Conservation (phyloP, 192 early-diverging fungal species). For the Martensiomyces pterosporus region DNA sequence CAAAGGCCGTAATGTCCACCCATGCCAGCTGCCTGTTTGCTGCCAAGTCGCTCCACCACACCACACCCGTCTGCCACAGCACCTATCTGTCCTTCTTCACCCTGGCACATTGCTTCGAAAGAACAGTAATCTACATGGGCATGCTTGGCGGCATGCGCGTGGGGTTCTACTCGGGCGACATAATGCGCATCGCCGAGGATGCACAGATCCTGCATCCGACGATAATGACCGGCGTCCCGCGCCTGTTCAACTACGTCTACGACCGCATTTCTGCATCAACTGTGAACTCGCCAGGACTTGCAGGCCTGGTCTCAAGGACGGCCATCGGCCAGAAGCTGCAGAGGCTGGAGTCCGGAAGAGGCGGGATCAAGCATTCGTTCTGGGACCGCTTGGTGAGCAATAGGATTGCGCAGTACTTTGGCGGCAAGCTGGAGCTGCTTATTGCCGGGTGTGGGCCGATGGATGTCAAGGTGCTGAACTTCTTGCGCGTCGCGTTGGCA, state of each 20-base stretch:
- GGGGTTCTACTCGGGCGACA: constrained; percentile 67
- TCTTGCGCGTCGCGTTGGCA: constrained; percentile 59
- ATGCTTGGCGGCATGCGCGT: constrained; percentile 61
- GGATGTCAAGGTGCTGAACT: constrained; percentile 56
- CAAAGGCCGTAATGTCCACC: constrained; percentile 65
- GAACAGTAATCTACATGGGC: constrained; percentile 52
- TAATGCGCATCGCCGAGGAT: constrained; percentile 71
- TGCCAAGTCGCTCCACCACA: constrained; percentile 10
- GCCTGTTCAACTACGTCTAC: constrained; percentile 85
- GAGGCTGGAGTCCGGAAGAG: constrained; percentile 50
- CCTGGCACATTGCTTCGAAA: constrained; percentile 82
- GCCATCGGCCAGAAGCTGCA: constrained; percentile 59
- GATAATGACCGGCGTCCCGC: constrained; percentile 81
- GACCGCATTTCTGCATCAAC: constrained; percentile 59
- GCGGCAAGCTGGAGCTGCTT: constrained; percentile 60
- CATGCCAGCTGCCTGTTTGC: constrained; percentile 61
- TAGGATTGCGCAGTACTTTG: constrained; percentile 70
- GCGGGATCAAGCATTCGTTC: constrained; percentile 60
- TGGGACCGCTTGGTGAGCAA: constrained; percentile 86
- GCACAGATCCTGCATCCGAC: constrained; percentile 76
- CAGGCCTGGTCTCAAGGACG: constrained; percentile 56
- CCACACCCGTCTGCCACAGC: constrained; percentile 19
- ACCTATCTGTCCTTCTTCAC: constrained; percentile 76
- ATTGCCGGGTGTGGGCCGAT: constrained; percentile 65
- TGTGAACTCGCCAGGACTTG: constrained; percentile 55